A percentile compares a stretch with the other conserved stretches of the same genome.
Conservation (phyloP, 2,329 filamentous ascomycete genomes). For the Aureobasidium mangrovei region DNA sequence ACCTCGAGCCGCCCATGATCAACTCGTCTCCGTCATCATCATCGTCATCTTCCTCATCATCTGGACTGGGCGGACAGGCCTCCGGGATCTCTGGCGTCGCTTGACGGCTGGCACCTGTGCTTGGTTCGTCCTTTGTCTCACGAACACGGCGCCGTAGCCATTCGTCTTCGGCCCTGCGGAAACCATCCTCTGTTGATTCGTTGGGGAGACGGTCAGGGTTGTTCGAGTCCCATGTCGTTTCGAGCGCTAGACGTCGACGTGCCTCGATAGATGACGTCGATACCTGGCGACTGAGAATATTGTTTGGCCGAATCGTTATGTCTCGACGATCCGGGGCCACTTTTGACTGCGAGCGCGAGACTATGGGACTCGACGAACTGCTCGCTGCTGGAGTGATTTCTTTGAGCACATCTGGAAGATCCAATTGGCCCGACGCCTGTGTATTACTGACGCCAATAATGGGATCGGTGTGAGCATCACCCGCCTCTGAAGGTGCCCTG, state of each 20-base stretch:
- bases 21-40: not conserved
- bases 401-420: conserved; percentile 41
- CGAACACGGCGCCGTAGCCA: conserved; percentile 25
- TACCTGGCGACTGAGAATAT: conserved; percentile 16
- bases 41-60: conserved; percentile 25
- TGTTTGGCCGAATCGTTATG: conserved; percentile 20
- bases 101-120: conserved; percentile 22
- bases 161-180: conserved; percentile 28
- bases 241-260: conserved; percentile 19
- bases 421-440: conserved; percentile 50
- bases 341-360: conserved; percentile 20
- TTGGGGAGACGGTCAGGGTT: conserved; percentile 20
- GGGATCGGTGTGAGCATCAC: conserved; percentile 56
- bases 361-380: conserved; percentile 23
- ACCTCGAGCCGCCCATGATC: not conserved
- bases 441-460: conserved; percentile 56
- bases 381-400: conserved; percentile 29
- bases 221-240: conserved; percentile 1
- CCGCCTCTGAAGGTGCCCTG: conserved; percentile 47
- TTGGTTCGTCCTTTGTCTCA: conserved; percentile 26
- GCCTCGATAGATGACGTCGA: conserved; percentile 19
- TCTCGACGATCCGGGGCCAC: conserved; percentile 8
- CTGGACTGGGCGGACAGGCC: conserved; percentile 40
- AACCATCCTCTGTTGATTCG: conserved; percentile 26
- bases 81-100: conserved; percentile 19